A percentile compares a stretch with the other conserved stretches of the same genome.
Evolutionary conservation across 306 rosid species (phyloP).

Genomic region (Rosa persica): DNA sequence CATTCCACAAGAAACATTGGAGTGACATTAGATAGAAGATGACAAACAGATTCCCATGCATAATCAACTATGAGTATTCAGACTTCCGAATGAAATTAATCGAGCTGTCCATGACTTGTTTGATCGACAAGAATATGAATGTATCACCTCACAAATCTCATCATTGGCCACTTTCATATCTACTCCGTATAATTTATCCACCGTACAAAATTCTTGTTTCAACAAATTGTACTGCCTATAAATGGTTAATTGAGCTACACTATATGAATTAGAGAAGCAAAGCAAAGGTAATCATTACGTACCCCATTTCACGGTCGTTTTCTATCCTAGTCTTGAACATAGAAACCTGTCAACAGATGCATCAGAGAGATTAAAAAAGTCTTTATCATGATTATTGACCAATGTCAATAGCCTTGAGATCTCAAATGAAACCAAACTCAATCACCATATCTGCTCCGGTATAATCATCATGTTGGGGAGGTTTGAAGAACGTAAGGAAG

Average conservation of each 20-base stretch:
- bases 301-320: constrained; percentile 72
- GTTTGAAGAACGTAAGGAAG: constrained; percentile 68
- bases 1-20: constrained; percentile 16
- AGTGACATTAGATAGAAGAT: constrained; percentile 8
- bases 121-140: neutral
- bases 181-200: neutral
- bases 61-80: too few relatives aligned
- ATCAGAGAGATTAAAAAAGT: neutral
- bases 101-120: neutral
- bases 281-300: constrained; percentile 11
- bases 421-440: neutral
- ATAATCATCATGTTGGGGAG: constrained; percentile 73
- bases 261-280: constrained; percentile 6
- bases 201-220: neutral
- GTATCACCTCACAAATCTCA: neutral
- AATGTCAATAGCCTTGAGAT: constrained; percentile 36
- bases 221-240: neutral
- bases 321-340: constrained; percentile 55
- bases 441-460: constrained; percentile 56
- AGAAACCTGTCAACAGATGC: constrained; percentile 43
- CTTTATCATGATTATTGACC: constrained; percentile 2
- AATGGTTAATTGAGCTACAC: neutral
- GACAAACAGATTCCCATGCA: neutral
- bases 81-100: neutral
- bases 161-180: neutral